These are phyloP conservation scores for Parathielavia hyrcaniae DNA, from an alignment of 495 filamentous ascomycete species.

Conservation along the genomic window DNA sequence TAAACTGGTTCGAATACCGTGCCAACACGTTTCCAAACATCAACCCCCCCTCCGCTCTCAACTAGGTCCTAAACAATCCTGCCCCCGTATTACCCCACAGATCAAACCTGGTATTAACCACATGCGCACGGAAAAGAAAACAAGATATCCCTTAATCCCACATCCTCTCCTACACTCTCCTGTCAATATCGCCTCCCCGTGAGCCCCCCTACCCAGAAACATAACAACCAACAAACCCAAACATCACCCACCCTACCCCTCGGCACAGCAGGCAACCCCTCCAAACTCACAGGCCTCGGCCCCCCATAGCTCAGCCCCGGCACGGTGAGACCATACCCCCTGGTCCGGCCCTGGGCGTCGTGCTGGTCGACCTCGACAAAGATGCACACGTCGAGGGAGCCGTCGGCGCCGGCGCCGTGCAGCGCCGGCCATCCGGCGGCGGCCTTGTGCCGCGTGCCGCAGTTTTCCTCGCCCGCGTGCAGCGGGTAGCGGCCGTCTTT, in stretches of 20 bases:
- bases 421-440: slow-evolving; percentile 45
- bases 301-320: slow-evolving; percentile 39
- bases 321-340: slow-evolving; percentile 63
- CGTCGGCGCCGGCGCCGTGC: slow-evolving; percentile 51
- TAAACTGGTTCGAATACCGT: too few relatives aligned
- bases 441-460: slow-evolving; percentile 55
- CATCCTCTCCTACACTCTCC: too few relatives aligned
- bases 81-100: too few relatives aligned
- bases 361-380: slow-evolving; percentile 66
- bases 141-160: too few relatives aligned
- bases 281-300: slow-evolving; percentile 3
- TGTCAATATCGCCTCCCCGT: too few relatives aligned
- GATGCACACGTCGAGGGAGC: slow-evolving; percentile 61
- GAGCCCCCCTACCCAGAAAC: too few relatives aligned
- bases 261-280: slow-evolving; percentile 6
- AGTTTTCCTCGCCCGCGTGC: slow-evolving; percentile 55
- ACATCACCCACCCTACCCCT: not conserved
- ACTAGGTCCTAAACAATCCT: too few relatives aligned
- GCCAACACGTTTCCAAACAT: too few relatives aligned
- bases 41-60: too few relatives aligned
- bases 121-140: too few relatives aligned
- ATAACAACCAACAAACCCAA: not conserved
- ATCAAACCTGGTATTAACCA: too few relatives aligned
- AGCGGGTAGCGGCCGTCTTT: slow-evolving; percentile 62
- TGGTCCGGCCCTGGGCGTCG: slow-evolving; percentile 54